Evolutionary conservation across 78 protist genomes (phyloP), one percentile per base, ranked within the genome.

Genomic region (Dictyostelium purpureum): DNA sequence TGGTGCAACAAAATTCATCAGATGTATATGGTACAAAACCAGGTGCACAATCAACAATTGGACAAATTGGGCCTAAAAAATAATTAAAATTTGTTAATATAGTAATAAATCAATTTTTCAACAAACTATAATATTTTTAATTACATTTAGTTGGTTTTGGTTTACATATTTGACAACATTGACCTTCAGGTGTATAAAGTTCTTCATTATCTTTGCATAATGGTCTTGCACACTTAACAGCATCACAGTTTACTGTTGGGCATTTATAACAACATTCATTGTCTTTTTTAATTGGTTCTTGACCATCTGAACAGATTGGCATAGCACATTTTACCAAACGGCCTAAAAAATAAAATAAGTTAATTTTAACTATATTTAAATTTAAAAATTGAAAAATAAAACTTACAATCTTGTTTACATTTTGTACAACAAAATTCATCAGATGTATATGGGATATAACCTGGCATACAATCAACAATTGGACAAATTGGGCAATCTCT

Each of bases 131-230:
- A n/a, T n/a, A n/a, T n/a, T n/a, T n/a, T n/a, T n/a, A n/a, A n/a
- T n/a, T n/a, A n/a, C n/a, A n/a, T n/a, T n/a, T n/a, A 47, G 52
- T 63, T 63, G 71, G 71, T 28, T 63, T 63, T 63, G 71, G 43
- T 63, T 21, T 63, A 63, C 71, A 63, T 28, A 31, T 33, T 31
- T 21, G 43, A 63, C 71, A 63, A 18, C 71, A 63, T 33, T 33
- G 12, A 2, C 2, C 38, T 28, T 37, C 43, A 28, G 42, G 42
- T 0, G 71, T 63, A 6, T 63, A 63, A 31, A 33, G 38, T 11
- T 33, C 2, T 33, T 63, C 42, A 18, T 31, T 19, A 6, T 26
- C 42, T 12, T 12, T 2, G 18, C 71, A 63, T 14, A 14, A 4
- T 63, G 38, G 38, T 5, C 6, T 31, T 3, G 6, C 16, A 33